A percentile compares a stretch with the other conserved stretches of the same genome.
Evolutionary conservation across 1,284 basidiomycete species (phyloP).

Genomic region (Ceratobasidium sp.): DNA sequence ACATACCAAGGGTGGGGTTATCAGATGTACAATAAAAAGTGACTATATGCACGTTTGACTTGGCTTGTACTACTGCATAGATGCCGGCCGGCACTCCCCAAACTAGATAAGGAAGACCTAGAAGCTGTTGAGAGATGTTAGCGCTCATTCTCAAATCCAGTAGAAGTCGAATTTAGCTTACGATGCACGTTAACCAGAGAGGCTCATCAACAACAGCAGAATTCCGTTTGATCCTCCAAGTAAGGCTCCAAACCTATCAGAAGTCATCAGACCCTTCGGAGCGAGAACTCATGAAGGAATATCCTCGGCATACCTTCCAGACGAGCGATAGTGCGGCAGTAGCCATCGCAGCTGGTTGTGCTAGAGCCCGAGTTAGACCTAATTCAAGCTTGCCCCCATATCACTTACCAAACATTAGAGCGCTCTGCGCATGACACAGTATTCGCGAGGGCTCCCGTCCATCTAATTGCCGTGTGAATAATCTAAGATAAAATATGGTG

Average conservation of each 20-base stretch:
- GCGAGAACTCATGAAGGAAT: too few species aligned
- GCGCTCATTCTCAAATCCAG: not conserved
- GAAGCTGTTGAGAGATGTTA: constrained; percentile 6
- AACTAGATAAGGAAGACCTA: constrained; percentile 11
- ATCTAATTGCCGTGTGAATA: constrained; percentile 26
- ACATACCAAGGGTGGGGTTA: constrained; percentile 21
- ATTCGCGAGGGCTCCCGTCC: constrained; percentile 3
- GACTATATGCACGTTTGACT: constrained; percentile 9
- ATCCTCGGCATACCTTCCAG: constrained; percentile 27
- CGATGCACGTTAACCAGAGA: constrained; percentile 17
- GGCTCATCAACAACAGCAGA: constrained; percentile 22
- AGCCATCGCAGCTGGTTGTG: constrained; percentile 14
- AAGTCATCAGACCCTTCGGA: not conserved
- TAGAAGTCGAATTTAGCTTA: not conserved
- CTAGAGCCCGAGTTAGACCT: not conserved
- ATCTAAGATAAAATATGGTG: not conserved
- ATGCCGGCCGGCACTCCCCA: constrained; percentile 7
- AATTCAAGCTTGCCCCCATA: too few species aligned
- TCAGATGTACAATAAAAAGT: constrained; percentile 38
- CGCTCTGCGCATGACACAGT: constrained; percentile 36
- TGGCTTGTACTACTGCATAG: constrained; percentile 13
- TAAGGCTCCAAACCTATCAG: constrained; percentile 32
- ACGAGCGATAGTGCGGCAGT: constrained; percentile 15
- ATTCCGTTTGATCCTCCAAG: constrained; percentile 30
- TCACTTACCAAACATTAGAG: constrained; percentile 30